Conservation (phyloP, 305 asterid species). For the Fraxinus velutina region DNA sequence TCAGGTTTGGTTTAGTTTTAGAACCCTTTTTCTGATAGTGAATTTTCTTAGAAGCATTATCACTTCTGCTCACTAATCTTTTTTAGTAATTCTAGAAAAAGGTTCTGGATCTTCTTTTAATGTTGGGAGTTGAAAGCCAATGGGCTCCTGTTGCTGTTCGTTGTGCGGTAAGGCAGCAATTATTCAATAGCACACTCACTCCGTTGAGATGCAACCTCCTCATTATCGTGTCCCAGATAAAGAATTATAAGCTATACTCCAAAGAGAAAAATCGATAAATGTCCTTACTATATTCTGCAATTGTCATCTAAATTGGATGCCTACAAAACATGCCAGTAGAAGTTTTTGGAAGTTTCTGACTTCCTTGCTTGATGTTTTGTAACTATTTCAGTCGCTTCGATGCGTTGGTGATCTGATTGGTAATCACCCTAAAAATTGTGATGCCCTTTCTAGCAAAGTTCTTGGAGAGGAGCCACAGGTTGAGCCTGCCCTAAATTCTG, state of each 20-base stretch:
- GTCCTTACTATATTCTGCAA: neutral
- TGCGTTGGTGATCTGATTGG: constrained; percentile 76
- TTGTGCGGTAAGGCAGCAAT: constrained; percentile 59
- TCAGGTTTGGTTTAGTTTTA: constrained; percentile 54
- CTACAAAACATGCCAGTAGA: neutral
- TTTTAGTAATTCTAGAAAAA: constrained; percentile 55
- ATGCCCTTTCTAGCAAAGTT: constrained; percentile 68
- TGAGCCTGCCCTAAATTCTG: constrained; percentile 79
- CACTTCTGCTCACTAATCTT: constrained; percentile 7
- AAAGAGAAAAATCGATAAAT: neutral
- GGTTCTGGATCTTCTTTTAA: constrained; percentile 70
- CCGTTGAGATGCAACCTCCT: neutral
- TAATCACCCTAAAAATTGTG: constrained; percentile 67
- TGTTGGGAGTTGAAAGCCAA: constrained; percentile 97
- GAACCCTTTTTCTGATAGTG: neutral
- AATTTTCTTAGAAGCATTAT: constrained; percentile 1
- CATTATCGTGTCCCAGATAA: constrained; percentile 1
- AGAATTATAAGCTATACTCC: constrained; percentile 6
- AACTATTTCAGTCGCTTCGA: constrained; percentile 62
- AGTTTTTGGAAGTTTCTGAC: constrained; percentile 8
- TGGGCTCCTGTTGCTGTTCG: constrained; percentile 96
- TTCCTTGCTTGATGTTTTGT: constrained; percentile 19
- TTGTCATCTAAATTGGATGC: constrained; percentile 11
- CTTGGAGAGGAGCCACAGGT: constrained; percentile 86
- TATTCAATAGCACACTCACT: constrained; percentile 3